phyloP scores from a whole-genome alignment of 164 flowering plant species.

The Dillenia turbinata region DNA sequence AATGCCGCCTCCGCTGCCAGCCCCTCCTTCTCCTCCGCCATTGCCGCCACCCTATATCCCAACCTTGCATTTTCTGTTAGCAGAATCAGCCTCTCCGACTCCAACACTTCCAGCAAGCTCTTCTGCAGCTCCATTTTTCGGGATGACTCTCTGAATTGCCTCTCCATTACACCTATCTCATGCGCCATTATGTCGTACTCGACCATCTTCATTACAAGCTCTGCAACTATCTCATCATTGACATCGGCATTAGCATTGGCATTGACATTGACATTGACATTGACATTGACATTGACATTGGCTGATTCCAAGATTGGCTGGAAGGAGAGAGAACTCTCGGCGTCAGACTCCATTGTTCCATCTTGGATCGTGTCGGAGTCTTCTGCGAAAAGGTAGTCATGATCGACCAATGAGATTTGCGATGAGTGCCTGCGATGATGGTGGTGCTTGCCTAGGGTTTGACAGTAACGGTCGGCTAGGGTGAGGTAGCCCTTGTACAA shows the following conservation, averaged over 20 bases:
- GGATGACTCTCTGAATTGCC: slow-evolving; percentile 21
- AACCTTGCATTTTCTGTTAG: slow-evolving; percentile 56
- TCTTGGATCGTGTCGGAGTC: slow-evolving; percentile 9
- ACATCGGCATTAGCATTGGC: neutral
- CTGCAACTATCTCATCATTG: slow-evolving; percentile 29
- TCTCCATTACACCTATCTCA: slow-evolving; percentile 26
- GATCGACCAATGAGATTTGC: slow-evolving; percentile 13
- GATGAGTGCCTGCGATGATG: slow-evolving; percentile 9
- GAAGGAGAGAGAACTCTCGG: slow-evolving; percentile 59
- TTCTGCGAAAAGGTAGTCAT: too few relatives aligned
- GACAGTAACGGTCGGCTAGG: slow-evolving; percentile 61
- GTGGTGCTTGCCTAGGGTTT: slow-evolving; percentile 27
- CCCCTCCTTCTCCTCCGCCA: slow-evolving; percentile 55
- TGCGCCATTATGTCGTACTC: slow-evolving; percentile 39
- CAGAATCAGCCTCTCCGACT: slow-evolving; percentile 66
- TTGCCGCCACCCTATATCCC: slow-evolving; percentile 31
- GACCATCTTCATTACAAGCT: slow-evolving; percentile 44
- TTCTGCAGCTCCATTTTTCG: slow-evolving; percentile 62
- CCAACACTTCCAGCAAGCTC: slow-evolving; percentile 68
- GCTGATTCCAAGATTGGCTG: slow-evolving; percentile 16
- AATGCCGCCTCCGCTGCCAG: slow-evolving; percentile 43
- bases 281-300: slow-evolving; percentile 10
- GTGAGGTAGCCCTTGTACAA: slow-evolving; percentile 56
- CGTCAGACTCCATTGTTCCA: slow-evolving; percentile 34
- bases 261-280: slow-evolving; percentile 10